These are phyloP conservation scores for Ceriops zippeliana DNA, from an alignment of 345 rosid genomes.

Conservation along the genomic window DNA sequence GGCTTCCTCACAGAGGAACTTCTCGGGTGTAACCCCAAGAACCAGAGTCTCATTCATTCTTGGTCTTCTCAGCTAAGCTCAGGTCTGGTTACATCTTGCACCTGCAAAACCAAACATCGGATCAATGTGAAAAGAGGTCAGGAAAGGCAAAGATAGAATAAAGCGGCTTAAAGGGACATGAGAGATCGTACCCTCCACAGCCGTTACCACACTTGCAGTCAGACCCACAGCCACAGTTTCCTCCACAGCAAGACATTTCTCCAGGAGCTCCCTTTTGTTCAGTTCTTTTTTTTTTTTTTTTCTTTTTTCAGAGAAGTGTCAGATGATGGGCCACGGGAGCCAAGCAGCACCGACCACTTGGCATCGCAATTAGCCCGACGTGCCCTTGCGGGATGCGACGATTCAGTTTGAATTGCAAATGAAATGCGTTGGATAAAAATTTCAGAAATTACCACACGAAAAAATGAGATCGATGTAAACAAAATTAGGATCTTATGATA, in stretches of 20 bases:
- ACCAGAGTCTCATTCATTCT: constrained; percentile 54
- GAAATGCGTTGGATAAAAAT: no score
- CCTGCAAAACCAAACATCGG: constrained; percentile 27
- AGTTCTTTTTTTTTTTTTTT: not conserved
- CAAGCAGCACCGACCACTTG: no score
- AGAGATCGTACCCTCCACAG: constrained; percentile 17
- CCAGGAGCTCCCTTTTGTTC: no score
- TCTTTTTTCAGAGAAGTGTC: not conserved
- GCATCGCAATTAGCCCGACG: no score
- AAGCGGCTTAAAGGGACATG: not conserved
- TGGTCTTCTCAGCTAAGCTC: constrained; percentile 45
- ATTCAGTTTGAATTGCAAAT: no score
- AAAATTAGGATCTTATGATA: no score
- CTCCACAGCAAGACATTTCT: constrained; percentile 31
- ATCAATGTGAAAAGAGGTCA: not conserved
- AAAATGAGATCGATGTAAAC: no score
- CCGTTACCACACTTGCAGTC: constrained; percentile 22
- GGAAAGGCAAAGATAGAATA: not conserved
- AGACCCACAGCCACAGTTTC: constrained; percentile 25
- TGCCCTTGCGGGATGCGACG: no score
- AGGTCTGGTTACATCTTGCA: constrained; percentile 80
- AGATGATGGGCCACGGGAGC: no score
- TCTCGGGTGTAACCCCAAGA: constrained; percentile 50
- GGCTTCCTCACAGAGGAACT: constrained; percentile 42
- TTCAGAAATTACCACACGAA: no score